These are phyloP conservation scores for Penicillium arizonense DNA, from an alignment of 495 filamentous ascomycete genomes.

Conservation along the genomic window DNA sequence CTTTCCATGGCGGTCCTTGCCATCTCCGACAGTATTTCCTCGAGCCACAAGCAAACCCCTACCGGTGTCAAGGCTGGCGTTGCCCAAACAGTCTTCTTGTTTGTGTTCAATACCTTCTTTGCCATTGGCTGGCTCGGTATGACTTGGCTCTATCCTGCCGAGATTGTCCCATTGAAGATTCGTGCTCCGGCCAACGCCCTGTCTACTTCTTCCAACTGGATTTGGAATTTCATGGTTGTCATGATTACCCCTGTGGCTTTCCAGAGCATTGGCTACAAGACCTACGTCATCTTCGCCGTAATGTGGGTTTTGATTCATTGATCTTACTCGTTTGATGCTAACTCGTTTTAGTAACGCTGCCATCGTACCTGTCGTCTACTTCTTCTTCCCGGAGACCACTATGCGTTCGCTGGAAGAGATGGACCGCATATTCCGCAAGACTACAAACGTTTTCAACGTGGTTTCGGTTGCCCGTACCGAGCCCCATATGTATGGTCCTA, in stretches of 20 bases:
- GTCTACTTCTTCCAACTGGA: constrained; percentile 65
- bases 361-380: constrained; percentile 68
- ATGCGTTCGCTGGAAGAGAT: constrained; percentile 73
- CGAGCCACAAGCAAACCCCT: constrained; percentile 18
- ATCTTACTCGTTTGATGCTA: constrained; percentile 4
- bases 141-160: constrained; percentile 68
- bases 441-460: constrained; percentile 51
- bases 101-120: constrained; percentile 77
- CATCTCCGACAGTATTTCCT: constrained; percentile 36
- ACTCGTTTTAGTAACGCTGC: constrained; percentile 54
- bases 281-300: constrained; percentile 69
- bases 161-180: constrained; percentile 65
- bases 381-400: constrained; percentile 77
- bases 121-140: constrained; percentile 76
- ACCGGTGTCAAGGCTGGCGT: constrained; percentile 39
- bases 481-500: constrained; percentile 68
- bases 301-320: constrained; percentile 30
- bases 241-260: constrained; percentile 67
- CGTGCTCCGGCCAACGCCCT: constrained; percentile 66
- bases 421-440: constrained; percentile 73
- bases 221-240: constrained; percentile 58
- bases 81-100: constrained; percentile 60
- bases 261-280: constrained; percentile 58
- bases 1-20: constrained; percentile 67
- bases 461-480: constrained; percentile 58